Evolutionary conservation across 2,329 filamentous ascomycete genomes (phyloP), one percentile per base, ranked within the genome.

Genomic region (Periglandula ipomoeae): DNA sequence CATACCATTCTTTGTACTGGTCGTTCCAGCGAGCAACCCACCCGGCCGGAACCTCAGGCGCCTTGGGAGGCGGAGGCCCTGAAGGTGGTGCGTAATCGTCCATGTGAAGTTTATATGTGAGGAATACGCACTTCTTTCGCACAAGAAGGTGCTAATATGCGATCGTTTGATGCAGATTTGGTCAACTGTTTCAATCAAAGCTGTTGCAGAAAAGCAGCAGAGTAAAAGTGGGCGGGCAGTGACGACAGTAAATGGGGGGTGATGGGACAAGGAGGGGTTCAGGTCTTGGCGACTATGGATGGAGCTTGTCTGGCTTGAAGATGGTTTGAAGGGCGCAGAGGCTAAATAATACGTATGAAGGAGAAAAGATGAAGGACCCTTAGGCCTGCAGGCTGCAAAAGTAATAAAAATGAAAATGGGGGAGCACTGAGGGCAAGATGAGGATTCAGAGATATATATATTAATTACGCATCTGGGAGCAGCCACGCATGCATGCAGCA

Each of bases 11-110:
- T 60, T 84, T 84, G 72, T 95, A 95, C 61, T 93, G 82, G 0
- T 85, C 81, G 66, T 95, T 93, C 79, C 84, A 95, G 55, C 88
- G 79, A 10, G 84, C 85, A 61, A 87, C 82, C 87, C 88, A 96
- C 58, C 89, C 89, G 26, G 65, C 60, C 48, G 69, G 69, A 7
- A 72, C 69, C 59, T 87, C 84, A 2, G 87, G 89, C 1, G 78
- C 75, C 61, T 70, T 74, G 53, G 76, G 77, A 44, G 78, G 77
- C 55, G 78, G 76, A 42, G 78, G 78, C 22, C 76, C 77, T 22
- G 67, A 45, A 2, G 77, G 78, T 46, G 76, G 67, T 48, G 69
- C 64, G 62, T 75, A 80, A 54, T 81, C 75, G 55, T 71, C 70
- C 78, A 81, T 79, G 47, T 10, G 11, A 24, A 20, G 24, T 5